Base-by-base conservation (phyloP, 148 eudicot genomes). In the Heliamphora exappendiculata region DNA sequence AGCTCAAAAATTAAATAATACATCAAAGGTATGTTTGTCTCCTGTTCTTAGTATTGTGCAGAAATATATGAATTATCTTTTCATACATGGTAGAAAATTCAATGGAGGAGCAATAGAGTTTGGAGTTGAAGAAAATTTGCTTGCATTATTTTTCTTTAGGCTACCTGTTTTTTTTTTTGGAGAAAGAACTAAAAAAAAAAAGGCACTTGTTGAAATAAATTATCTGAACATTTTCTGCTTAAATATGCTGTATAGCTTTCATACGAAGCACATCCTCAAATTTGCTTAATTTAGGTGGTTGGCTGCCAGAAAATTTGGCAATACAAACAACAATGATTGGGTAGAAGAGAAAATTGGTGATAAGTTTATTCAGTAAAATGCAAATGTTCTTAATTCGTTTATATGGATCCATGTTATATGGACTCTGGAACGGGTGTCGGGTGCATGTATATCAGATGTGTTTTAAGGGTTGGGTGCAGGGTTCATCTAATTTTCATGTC, bases 1-100 rank as follows among this genome's bases (percentile, higher is more conserved):
- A 59, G 67, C 24, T 42, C 34, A 16, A 44, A 74, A 74, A 7
- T 29, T 22, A 39, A 29, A 44, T 13, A 26, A 5, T 29, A 58
- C 75, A 62, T 41, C 76, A 13, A 77, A 82, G 83, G 83, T 81
- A 76, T 29, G 20, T 44, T 71, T 49, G 39, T 33, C 28, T 71
- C 3, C 24, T 63, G n/a, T n/a, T n/a, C n/a, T n/a, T n/a, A n/a
- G n/a, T 37, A 29, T 47, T 39, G 51, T 7, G 28, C 41, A 29
- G 47, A 68, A 42, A 24, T 8, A 1, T 24, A 19, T 17, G 7
- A 20, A 12, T 29, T 44, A n/a, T 58, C 11, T 37, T 58, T 37
- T 29, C 10, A 20, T 5, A 33, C 68, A 26, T 31, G 7, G 9
- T 63, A 7, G n/a, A 63, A 17, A 47, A 33, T 45, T 26, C 24